phyloP scores from a whole-genome alignment of 768 basidiomycete species.

The Exidia glandulosa region DNA sequence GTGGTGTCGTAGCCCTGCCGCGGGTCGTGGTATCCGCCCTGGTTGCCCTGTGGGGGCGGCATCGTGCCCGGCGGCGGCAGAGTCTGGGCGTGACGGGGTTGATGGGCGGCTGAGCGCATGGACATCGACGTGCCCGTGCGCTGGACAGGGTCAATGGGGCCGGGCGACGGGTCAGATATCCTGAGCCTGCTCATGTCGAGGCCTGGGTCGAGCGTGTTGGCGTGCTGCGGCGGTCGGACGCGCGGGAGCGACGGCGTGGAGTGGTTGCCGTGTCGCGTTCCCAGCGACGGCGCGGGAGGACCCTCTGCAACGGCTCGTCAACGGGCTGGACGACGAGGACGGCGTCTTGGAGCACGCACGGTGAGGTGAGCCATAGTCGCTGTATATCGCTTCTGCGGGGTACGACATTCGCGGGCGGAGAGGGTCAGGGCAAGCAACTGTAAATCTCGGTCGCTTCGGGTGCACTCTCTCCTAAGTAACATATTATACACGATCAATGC shows the following conservation, averaged over 20 bases:
- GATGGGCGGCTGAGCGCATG: constrained; percentile 22
- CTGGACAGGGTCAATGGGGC: constrained; percentile 35
- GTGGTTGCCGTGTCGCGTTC: not conserved
- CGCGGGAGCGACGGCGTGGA: not conserved
- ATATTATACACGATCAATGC: not conserved
- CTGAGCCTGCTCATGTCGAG: constrained; percentile 38
- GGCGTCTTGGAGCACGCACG: not conserved
- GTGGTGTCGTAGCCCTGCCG: constrained; percentile 9
- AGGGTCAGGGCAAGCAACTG: not conserved
- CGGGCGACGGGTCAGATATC: constrained; percentile 33
- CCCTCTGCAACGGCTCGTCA: not conserved
- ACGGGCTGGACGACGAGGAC: not conserved
- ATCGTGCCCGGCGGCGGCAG: constrained; percentile 20
- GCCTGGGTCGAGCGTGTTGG: not conserved
- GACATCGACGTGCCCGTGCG: constrained; percentile 52
- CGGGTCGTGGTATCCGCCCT: constrained; percentile 2
- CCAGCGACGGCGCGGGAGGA: not conserved
- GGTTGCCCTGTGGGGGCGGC: constrained; percentile 12
- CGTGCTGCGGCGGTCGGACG: not conserved
- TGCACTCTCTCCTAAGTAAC: not conserved
- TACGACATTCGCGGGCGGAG: not conserved
- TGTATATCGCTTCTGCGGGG: not conserved
- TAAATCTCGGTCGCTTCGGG: not conserved
- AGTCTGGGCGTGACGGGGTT: constrained; percentile 32
- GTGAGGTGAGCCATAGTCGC: not conserved